Evolutionary conservation across 805 yeast species (phyloP).

Genomic region (Isabelozyma rhagii): DNA sequence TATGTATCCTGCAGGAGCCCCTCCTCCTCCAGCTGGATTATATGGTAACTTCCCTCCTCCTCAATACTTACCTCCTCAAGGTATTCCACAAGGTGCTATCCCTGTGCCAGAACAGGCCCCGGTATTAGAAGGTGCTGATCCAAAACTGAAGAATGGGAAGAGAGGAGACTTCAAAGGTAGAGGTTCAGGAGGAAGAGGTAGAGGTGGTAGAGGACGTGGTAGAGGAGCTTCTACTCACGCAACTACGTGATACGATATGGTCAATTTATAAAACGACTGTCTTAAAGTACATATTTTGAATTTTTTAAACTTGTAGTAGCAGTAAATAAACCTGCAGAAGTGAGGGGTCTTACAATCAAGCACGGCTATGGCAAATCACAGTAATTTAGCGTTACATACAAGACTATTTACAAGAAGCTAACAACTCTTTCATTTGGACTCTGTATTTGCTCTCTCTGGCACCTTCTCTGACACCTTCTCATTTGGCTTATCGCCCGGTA

Average conservation of each 20-base stretch:
- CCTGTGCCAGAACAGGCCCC: slow-evolving; percentile 33
- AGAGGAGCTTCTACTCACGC: slow-evolving; percentile 5
- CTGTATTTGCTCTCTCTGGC: neutral
- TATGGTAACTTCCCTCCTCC: neutral
- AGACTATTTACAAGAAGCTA: neutral
- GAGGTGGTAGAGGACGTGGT: slow-evolving; percentile 14
- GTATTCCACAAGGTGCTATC: slow-evolving; percentile 17
- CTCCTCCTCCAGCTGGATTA: slow-evolving; percentile 1
- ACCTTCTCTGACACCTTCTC: neutral
- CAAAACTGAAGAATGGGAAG: slow-evolving; percentile 1
- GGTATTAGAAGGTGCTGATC: slow-evolving; percentile 21
- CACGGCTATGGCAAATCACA: neutral
- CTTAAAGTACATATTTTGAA: too few species aligned
- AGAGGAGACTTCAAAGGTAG: slow-evolving; percentile 3
- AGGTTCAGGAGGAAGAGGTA: slow-evolving; percentile 13
- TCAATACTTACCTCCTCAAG: neutral
- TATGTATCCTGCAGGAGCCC: slow-evolving; percentile 1
- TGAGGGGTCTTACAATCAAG: neutral
- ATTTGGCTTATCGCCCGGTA: slow-evolving; percentile 31
- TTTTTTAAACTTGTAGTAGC: too few species aligned
- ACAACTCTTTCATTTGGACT: neutral
- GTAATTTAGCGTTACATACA: neutral
- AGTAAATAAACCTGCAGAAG: too few species aligned
- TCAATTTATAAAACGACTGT: too few species aligned
- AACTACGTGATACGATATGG: too few species aligned